A percentile compares a stretch with the other conserved stretches of the same genome.
Conservation (phyloP, 495 filamentous ascomycete species). For the Echria macrotheca region DNA sequence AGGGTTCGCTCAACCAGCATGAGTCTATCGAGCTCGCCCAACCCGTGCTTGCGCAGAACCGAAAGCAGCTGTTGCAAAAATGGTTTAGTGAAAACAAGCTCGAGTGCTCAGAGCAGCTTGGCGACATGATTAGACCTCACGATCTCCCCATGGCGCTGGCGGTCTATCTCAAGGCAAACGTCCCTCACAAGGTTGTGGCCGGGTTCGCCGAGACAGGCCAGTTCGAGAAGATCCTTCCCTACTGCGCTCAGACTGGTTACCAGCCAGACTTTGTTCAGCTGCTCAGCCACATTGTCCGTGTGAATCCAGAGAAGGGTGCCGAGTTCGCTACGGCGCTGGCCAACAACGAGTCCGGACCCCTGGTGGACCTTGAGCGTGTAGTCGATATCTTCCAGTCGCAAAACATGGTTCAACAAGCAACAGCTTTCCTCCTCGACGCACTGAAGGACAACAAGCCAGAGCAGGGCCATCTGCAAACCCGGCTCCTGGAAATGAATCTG, state of each 20-base stretch:
- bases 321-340: slow-evolving; percentile 89
- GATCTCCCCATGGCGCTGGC: slow-evolving; percentile 77
- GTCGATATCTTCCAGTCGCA: slow-evolving; percentile 97
- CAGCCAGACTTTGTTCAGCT: slow-evolving; percentile 87
- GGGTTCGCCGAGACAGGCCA: slow-evolving; percentile 92
- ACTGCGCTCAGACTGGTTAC: slow-evolving; percentile 76
- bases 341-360: slow-evolving; percentile 73
- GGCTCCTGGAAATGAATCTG: slow-evolving; percentile 96
- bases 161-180: slow-evolving; percentile 83
- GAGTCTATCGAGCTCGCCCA: slow-evolving; percentile 92
- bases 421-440: slow-evolving; percentile 91
- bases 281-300: slow-evolving; percentile 83
- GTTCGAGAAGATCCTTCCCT: slow-evolving; percentile 91
- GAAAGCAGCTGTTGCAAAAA: slow-evolving; percentile 95
- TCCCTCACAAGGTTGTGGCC: slow-evolving; percentile 87
- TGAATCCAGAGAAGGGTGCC: slow-evolving; percentile 89
- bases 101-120: slow-evolving; percentile 89
- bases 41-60: slow-evolving; percentile 85
- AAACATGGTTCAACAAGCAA: slow-evolving; percentile 95
- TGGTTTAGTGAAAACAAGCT: slow-evolving; percentile 96
- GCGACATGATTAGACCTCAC: slow-evolving; percentile 85
- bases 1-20: slow-evolving; percentile 83
- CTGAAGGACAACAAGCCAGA: slow-evolving; percentile 92
- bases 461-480: slow-evolving; percentile 87
- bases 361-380: slow-evolving; percentile 90